phyloP scores from a whole-genome alignment of 768 basidiomycete species.

The Suillus lakei region DNA sequence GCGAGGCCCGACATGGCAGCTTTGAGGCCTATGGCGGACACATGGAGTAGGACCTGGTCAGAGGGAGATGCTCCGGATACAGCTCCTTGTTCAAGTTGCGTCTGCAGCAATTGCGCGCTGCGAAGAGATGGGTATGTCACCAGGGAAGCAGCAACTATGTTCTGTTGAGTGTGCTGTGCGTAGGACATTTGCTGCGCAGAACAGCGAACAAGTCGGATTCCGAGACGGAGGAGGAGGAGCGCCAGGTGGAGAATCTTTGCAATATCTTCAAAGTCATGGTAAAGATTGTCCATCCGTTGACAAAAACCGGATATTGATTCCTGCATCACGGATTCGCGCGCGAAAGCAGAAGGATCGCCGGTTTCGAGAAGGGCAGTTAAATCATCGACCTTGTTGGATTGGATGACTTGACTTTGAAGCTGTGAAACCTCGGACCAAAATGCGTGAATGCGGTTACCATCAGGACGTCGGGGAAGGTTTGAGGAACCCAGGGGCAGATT shows the following conservation, averaged over 20 bases:
- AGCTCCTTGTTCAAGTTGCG: conserved; percentile 23
- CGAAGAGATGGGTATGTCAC: conserved; percentile 59
- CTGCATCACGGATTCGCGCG: conserved; percentile 76
- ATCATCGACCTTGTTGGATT: conserved; percentile 50
- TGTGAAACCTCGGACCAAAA: conserved; percentile 82
- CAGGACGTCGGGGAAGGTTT: conserved; percentile 39
- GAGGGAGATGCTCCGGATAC: conserved; percentile 40
- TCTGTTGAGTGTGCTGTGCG: conserved; percentile 22
- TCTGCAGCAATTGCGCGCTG: conserved; percentile 44
- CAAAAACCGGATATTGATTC: conserved; percentile 79
- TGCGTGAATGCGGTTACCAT: conserved; percentile 55
- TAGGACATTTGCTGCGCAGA: conserved; percentile 20
- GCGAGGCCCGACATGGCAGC: conserved; percentile 7
- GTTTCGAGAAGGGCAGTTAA: conserved; percentile 46
- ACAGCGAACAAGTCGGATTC: conserved; percentile 60
- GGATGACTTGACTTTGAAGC: conserved; percentile 66
- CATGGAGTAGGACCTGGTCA: conserved; percentile 47
- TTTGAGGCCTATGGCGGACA: conserved; percentile 49
- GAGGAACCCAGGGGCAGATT: conserved; percentile 30
- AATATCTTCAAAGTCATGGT: conserved; percentile 76
- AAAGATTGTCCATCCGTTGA: conserved; percentile 70
- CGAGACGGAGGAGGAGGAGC: conserved; percentile 69
- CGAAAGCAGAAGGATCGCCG: conserved; percentile 41
- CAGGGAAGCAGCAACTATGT: conserved; percentile 39
- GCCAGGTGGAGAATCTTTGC: conserved; percentile 67